Conservation (phyloP, 2,329 filamentous ascomycete genomes). For the Chrysosporium keratinophilum region DNA sequence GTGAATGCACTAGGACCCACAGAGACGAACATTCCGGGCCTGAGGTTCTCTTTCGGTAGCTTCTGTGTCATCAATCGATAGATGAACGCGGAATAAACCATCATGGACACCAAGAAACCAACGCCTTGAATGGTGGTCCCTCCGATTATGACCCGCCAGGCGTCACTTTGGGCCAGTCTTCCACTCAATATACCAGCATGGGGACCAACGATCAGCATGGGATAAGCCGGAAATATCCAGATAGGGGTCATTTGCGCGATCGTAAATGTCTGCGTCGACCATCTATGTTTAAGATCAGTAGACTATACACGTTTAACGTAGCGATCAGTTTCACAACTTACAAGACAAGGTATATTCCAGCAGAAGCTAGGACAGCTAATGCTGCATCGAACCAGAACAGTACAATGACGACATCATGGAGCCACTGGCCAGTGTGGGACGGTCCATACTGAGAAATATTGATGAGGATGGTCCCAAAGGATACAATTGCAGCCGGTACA, state of each 20-base stretch:
- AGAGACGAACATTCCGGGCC: slow-evolving; percentile 76
- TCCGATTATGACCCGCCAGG: slow-evolving; percentile 49
- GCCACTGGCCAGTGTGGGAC: slow-evolving; percentile 52
- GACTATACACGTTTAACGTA: background rate
- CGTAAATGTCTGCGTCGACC: slow-evolving; percentile 56
- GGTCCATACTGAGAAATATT: slow-evolving; percentile 69
- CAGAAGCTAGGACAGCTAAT: slow-evolving; percentile 56
- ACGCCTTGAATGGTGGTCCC: slow-evolving; percentile 54
- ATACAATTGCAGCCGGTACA: slow-evolving; percentile 57
- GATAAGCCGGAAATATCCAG: slow-evolving; percentile 81
- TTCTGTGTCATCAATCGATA: slow-evolving; percentile 85
- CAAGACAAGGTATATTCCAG: slow-evolving; percentile 63
- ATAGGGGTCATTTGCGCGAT: slow-evolving; percentile 78
- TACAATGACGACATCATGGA: slow-evolving; percentile 49
- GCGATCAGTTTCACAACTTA: slow-evolving; percentile 30
- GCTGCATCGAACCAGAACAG: slow-evolving; percentile 66
- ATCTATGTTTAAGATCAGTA: slow-evolving; percentile 34
- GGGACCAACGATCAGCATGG: slow-evolving; percentile 64
- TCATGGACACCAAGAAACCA: slow-evolving; percentile 56
- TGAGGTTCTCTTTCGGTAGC: slow-evolving; percentile 61
- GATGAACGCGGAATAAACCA: slow-evolving; percentile 75
- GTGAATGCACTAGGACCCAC: slow-evolving; percentile 68
- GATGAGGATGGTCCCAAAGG: slow-evolving; percentile 64
- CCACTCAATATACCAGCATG: slow-evolving; percentile 53
- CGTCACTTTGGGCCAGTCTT: slow-evolving; percentile 35